Evolutionary conservation across 2,329 filamentous ascomycete species (phyloP), one percentile per base, ranked within the genome.

Genomic region (Daldinia sp.): DNA sequence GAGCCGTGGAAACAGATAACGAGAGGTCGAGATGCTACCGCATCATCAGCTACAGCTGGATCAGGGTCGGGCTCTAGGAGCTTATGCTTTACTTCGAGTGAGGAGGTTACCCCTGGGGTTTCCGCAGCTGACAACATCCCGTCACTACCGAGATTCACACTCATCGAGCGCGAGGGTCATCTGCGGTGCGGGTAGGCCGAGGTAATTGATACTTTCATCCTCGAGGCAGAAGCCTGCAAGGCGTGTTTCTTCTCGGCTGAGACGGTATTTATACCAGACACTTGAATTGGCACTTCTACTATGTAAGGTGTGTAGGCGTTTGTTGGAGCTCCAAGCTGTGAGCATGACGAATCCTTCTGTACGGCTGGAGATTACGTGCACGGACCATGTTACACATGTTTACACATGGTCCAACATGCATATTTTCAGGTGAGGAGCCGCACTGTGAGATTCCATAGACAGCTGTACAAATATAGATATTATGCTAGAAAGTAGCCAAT

Each of bases 1-100:
- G 76, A 77, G 46, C 76, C 75, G 67, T 77, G 76, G 67, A 77
- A 77, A 67, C 74, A 78, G 26, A 78, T 75, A 10, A 76, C 62
- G 10, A 78, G 70, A 9, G 76, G 75, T 1, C 58, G 48, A 9
- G 41, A 13, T 30, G 15, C 33, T 18, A 18, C 18, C 26, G 42
- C 30, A 3, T 28, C 26, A 6, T 33, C 41, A 28, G n/a, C n/a
- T 28, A 15, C 28, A 20, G 28, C 61, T 20, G 61, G 41, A 20
- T 44, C 58, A 28, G 61, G 35, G 9, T 62, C 59, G 39, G 68
- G 65, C 4, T 41, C 13, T 7, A 66, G 30, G 13, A 71, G 57
- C 41, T 42, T 56, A 39, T 60, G 59, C n/a, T 35, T 26, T 10
- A 44, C 51, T 35, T 54, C 54, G 23, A 48, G 26, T 6, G 30